Percentiles rank a stretch among this genome's conserved stretches.
phyloP scores from a whole-genome alignment of 805 yeast genomes.

The Kazachstania martiniae region DNA sequence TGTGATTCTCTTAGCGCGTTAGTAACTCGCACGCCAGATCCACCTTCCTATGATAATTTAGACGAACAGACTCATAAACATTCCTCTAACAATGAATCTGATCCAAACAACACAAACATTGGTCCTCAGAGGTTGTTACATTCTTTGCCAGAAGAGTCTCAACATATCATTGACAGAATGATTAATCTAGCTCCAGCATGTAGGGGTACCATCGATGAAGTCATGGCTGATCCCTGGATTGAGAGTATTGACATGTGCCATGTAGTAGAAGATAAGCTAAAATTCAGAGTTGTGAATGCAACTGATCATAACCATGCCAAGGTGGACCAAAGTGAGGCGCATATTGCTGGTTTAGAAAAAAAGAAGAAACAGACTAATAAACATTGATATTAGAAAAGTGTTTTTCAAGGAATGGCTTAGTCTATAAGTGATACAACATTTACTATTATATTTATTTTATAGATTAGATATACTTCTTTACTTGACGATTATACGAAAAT shows the following conservation, averaged over 20 bases:
- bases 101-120: slow-evolving; percentile 51
- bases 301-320: slow-evolving; percentile 71
- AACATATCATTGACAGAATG: slow-evolving; percentile 62
- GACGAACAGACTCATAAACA: neutral
- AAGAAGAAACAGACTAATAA: slow-evolving; percentile 52
- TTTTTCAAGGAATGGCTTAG: too few relatives aligned
- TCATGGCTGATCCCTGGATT: slow-evolving; percentile 65
- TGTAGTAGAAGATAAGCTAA: slow-evolving; percentile 32
- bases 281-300: slow-evolving; percentile 32
- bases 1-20: slow-evolving; percentile 57
- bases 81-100: slow-evolving; percentile 22
- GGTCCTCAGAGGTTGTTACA: slow-evolving; percentile 65
- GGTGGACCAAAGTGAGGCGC: slow-evolving; percentile 91
- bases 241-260: slow-evolving; percentile 53
- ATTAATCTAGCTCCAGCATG: slow-evolving; percentile 81
- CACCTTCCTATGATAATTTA: slow-evolving; percentile 27
- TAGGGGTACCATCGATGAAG: slow-evolving; percentile 69
- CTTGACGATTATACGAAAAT: too few relatives aligned
- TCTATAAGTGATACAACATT: too few relatives aligned
- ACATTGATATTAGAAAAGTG: too few relatives aligned
- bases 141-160: slow-evolving; percentile 61
- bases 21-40: slow-evolving; percentile 44
- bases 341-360: slow-evolving; percentile 85
- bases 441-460: too few relatives aligned
- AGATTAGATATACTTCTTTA: too few relatives aligned